Evolutionary conservation across 2,329 filamentous ascomycete genomes (phyloP).

Genomic region (Aspergillus novofumigatus): DNA sequence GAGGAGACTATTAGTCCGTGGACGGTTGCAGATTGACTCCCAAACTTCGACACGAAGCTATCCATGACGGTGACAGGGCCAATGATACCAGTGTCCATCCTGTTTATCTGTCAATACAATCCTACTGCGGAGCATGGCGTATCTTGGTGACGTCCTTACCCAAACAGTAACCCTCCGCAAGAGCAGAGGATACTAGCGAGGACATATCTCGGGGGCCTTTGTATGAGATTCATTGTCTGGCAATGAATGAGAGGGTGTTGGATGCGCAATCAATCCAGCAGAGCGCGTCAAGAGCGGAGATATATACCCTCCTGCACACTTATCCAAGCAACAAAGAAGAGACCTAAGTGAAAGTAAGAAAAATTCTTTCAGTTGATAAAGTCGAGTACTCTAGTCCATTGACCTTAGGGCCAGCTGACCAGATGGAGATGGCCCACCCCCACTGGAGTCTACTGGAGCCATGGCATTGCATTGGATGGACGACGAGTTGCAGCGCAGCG

Average conservation of each 20-base stretch:
- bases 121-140: neutral
- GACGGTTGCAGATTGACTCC: constrained; percentile 48
- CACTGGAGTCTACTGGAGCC: neutral
- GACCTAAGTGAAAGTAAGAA: neutral
- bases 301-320: neutral
- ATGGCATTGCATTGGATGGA: neutral
- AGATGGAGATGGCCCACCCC: neutral
- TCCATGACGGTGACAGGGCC: constrained; percentile 59
- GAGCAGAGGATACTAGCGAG: constrained; percentile 17
- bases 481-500: neutral
- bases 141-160: constrained; percentile 5
- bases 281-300: neutral
- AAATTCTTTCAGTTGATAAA: neutral
- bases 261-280: neutral
- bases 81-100: constrained; percentile 52
- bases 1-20: constrained; percentile 58
- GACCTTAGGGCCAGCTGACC: neutral
- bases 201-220: constrained; percentile 16
- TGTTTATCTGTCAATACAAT: neutral
- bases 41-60: constrained; percentile 49
- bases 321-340: neutral
- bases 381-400: neutral
- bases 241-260: neutral
- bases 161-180: constrained; percentile 16
- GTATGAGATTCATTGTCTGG: constrained; percentile 4